Base-by-base conservation (phyloP, 306 rosid genomes). In the Prunus dulcis region DNA sequence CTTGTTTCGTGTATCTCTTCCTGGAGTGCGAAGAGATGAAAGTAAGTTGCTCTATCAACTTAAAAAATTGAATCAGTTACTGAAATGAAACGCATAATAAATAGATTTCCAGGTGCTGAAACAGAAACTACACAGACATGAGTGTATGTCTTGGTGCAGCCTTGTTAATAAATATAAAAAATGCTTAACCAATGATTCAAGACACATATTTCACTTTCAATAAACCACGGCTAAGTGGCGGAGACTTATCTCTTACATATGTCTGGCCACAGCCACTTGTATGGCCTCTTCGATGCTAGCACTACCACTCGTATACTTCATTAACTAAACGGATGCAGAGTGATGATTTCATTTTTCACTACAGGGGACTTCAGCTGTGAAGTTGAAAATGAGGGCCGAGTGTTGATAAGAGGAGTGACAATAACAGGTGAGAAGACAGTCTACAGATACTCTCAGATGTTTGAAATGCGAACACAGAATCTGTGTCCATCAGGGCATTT, bases 361-460 rank as follows among this genome's bases (percentile, higher is more conserved):
- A 20, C 78, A 84, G 88, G 82, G 60, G 85, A 70, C 12, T 84
- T 84, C 75, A 81, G 76, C 66, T 84, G 88, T 74, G 85, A 81
- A 53, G 82, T 81, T 38, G 80, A 74, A 74, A 82, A 75, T 43
- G 75, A 78, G 67, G 87, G 87, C 30, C 72, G 69, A 49, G 78
- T 84, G n/a, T 47, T 74, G 53, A 80, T 84, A 47, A 67, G 84
- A 79, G 85, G 85, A 25, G 82, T 78, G 30, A 74, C 85, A 3
- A 69, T 76, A 20, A 81, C 83, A 5, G 81, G 87, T 23, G 87
- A 84, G 73, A 84, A 77, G 67, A 84, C 32, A 11, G 83, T 84
- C 4, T 74, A 64, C 64, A 76, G 81, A 80, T 77, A 78, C 80
- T 73, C 82, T 38, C 75, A 84, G 72, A 69, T 78, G 66, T 84